A percentile compares a stretch with the other conserved stretches of the same genome.
Evolutionary conservation across 345 rosid genomes (phyloP).

Genomic region (Dovyalis caffra): DNA sequence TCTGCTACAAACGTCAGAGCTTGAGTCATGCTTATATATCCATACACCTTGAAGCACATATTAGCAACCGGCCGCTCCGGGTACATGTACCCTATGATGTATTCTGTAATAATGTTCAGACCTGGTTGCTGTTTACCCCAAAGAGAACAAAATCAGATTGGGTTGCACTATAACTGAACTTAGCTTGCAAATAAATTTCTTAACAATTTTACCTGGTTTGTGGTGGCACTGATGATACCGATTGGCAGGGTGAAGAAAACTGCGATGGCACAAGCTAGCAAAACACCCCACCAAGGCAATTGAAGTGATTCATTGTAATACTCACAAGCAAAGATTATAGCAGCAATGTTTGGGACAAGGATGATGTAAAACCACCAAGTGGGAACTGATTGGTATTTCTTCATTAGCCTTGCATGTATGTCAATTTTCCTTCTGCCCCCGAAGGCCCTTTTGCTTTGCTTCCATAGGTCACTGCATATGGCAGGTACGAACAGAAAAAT

Average conservation of each 20-base stretch:
- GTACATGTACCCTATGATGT: conserved; percentile 68
- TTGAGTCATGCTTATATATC: conserved; percentile 81
- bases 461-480: conserved; percentile 76
- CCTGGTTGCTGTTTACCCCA: conserved; percentile 49
- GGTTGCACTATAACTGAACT: conserved; percentile 24
- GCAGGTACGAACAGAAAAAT: not conserved
- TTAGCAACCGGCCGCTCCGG: conserved; percentile 88
- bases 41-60: conserved; percentile 91
- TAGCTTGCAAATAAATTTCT: not conserved
- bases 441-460: conserved; percentile 54
- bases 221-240: conserved; percentile 72
- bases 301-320: conserved; percentile 64
- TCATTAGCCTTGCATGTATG: conserved; percentile 83
- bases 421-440: conserved; percentile 51
- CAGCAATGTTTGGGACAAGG: conserved; percentile 48
- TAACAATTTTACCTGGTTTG: conserved; percentile 54
- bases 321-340: conserved; percentile 51
- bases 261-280: conserved; percentile 76
- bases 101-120: conserved; percentile 74
- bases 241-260: conserved; percentile 74
- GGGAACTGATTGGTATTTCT: conserved; percentile 65
- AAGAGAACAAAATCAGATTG: no score
- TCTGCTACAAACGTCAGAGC: conserved; percentile 64
- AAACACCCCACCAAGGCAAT: conserved; percentile 90
- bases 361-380: conserved; percentile 79